These are phyloP conservation scores for Fusarium illudens DNA, from an alignment of 2,329 filamentous ascomycete species.

Conservation along the genomic window DNA sequence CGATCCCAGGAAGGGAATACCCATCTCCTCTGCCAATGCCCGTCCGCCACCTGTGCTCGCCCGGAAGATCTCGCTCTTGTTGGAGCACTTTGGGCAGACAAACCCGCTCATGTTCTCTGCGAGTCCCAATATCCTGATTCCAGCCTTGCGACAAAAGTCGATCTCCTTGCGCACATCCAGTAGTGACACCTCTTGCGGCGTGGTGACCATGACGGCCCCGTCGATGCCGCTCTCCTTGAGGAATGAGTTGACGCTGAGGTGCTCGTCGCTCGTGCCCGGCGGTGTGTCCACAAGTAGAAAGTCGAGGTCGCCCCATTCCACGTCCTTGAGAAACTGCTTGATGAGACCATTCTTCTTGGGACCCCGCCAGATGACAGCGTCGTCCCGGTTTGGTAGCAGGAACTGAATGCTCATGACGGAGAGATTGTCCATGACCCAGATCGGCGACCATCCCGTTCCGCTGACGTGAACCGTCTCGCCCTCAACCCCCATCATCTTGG, in stretches of 20 bases:
- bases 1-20: constrained; percentile 85
- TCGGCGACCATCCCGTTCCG: constrained; percentile 88
- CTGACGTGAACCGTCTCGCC: constrained; percentile 92
- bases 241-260: constrained; percentile 91
- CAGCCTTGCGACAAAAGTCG: constrained; percentile 95
- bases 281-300: constrained; percentile 95
- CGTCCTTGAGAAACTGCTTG: constrained; percentile 97
- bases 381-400: constrained; percentile 92
- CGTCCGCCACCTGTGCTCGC: constrained; percentile 89
- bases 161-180: constrained; percentile 97
- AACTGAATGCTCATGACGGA: constrained; percentile 98
- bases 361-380: constrained; percentile 96
- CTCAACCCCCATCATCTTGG: constrained; percentile 99
- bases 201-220: constrained; percentile 91
- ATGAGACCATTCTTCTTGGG: constrained; percentile 99
- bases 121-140: constrained; percentile 85
- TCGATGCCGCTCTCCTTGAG: constrained; percentile 92
- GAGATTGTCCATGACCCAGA: constrained; percentile 94
- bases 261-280: constrained; percentile 94
- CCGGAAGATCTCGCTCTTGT: constrained; percentile 85
- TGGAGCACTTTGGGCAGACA: constrained; percentile 90
- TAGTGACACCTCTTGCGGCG: constrained; percentile 91
- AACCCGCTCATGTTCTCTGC: constrained; percentile 99
- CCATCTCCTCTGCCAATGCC: constrained; percentile 83
- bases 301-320: constrained; percentile 96